These are phyloP conservation scores for Hortiboletus campestris DNA, from an alignment of 768 basidiomycete genomes.

Conservation along the genomic window DNA sequence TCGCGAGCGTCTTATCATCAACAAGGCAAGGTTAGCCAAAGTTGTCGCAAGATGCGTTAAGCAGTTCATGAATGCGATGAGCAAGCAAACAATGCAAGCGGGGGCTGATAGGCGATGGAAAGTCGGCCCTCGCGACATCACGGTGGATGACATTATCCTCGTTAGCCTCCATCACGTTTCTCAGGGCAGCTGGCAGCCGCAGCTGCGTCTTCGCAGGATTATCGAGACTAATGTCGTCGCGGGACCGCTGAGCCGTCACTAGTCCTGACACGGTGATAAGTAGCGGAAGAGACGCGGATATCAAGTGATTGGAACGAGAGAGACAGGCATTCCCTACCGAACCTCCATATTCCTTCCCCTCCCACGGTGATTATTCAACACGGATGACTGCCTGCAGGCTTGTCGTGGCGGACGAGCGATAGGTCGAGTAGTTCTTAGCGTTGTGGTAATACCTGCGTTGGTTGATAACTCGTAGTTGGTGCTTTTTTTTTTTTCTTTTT, in stretches of 20 bases:
- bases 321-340: too few relatives aligned
- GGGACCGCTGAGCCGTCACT: neutral
- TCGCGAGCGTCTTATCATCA: constrained; percentile 65
- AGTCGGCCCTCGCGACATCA: constrained; percentile 9
- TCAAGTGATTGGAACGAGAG: too few relatives aligned
- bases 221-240: neutral
- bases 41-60: constrained; percentile 65
- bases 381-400: too few relatives aligned
- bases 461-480: too few relatives aligned
- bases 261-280: neutral
- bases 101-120: constrained; percentile 14
- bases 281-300: too few relatives aligned
- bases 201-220: constrained; percentile 46
- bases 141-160: constrained; percentile 38
- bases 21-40: constrained; percentile 63
- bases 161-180: constrained; percentile 78
- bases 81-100: neutral
- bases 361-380: too few relatives aligned
- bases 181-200: constrained; percentile 77
- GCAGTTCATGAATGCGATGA: constrained; percentile 7
- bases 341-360: too few relatives aligned
- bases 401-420: too few relatives aligned
- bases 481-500: too few relatives aligned
- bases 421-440: too few relatives aligned
- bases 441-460: too few relatives aligned